Conservation (phyloP, 495 filamentous ascomycete genomes). For the Cairneyella variabilis region DNA sequence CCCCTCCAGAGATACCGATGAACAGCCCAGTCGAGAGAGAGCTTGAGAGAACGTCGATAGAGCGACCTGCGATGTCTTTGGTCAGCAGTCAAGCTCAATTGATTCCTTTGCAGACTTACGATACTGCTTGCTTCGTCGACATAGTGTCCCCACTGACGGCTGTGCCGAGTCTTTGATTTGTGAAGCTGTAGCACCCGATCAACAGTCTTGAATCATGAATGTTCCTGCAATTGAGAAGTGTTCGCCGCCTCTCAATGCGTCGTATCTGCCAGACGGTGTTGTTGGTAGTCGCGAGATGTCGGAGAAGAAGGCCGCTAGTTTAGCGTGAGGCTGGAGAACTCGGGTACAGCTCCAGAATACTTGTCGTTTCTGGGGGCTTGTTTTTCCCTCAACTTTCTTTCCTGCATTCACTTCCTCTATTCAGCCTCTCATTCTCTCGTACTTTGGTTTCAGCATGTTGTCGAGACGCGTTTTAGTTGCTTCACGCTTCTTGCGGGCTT, state of each 20-base stretch:
- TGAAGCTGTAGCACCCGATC: not conserved
- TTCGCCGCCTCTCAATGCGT: too few relatives aligned
- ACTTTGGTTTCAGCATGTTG: slow-evolving; percentile 36
- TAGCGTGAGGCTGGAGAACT: slow-evolving; percentile 14
- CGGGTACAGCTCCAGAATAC: slow-evolving; percentile 4
- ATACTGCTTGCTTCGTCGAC: slow-evolving; percentile 24
- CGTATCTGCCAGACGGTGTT: not conserved
- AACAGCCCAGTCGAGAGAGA: slow-evolving; percentile 90
- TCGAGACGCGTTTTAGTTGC: slow-evolving; percentile 45
- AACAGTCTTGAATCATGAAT: not conserved
- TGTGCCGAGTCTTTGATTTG: not conserved
- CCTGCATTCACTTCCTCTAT: slow-evolving; percentile 4
- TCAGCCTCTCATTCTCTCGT: slow-evolving; percentile 1
- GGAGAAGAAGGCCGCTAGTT: slow-evolving; percentile 12
- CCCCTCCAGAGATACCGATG: slow-evolving; percentile 89
- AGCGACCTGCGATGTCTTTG: slow-evolving; percentile 61
- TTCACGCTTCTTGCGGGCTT: slow-evolving; percentile 39
- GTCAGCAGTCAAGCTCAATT: not conserved
- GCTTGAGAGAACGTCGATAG: slow-evolving; percentile 88
- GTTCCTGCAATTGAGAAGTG: not conserved
- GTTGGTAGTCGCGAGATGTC: slow-evolving; percentile 9
- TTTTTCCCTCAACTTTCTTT: not conserved
- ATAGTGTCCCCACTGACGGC: slow-evolving; percentile 7
- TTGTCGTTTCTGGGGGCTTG: slow-evolving; percentile 9
- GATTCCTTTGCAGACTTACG: slow-evolving; percentile 9